Evolutionary conservation across 78 protist species (phyloP).

Genomic region (Monosiga brevicollis): DNA sequence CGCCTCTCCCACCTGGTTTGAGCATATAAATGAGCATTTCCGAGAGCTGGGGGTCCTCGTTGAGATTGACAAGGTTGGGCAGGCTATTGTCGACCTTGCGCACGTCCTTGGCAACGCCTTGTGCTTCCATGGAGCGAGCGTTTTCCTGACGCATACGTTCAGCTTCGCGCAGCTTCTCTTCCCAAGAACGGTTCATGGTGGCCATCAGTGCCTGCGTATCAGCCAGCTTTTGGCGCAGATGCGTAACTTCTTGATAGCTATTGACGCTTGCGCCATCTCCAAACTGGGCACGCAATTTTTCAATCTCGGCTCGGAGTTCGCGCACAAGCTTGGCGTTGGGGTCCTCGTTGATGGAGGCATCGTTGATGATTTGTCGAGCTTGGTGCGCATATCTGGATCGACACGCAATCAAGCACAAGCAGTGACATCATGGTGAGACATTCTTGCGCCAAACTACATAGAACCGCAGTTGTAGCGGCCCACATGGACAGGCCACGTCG

Average conservation of each 20-base stretch:
- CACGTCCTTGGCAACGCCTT: slow-evolving; percentile 20
- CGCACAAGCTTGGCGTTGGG: neutral
- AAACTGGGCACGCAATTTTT: neutral
- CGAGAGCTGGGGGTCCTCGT: neutral
- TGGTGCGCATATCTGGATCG: slow-evolving; percentile 29
- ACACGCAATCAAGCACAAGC: too few species aligned
- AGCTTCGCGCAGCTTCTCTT: neutral
- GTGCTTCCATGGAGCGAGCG: slow-evolving; percentile 37
- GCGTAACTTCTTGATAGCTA: neutral
- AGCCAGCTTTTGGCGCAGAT: neutral
- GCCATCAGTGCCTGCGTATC: neutral
- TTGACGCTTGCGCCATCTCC: neutral
- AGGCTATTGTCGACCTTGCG: neutral
- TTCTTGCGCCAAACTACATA: too few species aligned
- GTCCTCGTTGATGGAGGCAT: slow-evolving; percentile 5
- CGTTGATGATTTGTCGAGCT: slow-evolving; percentile 72
- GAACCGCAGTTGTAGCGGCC: too few species aligned
- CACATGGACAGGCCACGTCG: too few species aligned
- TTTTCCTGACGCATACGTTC: neutral
- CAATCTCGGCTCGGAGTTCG: neutral
- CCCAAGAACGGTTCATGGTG: neutral
- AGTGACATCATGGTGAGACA: too few species aligned
- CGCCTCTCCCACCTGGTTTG: neutral
- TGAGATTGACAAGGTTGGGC: neutral
- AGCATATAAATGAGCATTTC: neutral